These are phyloP conservation scores for Talaromyces trachyspermus DNA, from an alignment of 495 filamentous ascomycete genomes.

Conservation along the genomic window DNA sequence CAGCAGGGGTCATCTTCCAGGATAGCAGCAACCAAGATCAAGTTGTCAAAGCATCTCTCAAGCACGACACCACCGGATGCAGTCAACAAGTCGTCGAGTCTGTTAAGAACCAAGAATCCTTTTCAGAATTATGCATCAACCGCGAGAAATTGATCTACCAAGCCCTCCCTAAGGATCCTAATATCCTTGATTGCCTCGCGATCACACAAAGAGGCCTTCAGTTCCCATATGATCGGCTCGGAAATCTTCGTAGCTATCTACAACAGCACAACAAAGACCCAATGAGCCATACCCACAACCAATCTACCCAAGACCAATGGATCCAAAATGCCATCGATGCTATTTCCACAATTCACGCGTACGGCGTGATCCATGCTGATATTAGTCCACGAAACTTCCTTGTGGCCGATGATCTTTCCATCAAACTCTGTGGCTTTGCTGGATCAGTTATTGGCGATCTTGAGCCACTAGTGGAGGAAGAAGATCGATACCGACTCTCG, in stretches of 20 bases:
- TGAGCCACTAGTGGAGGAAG: constrained; percentile 8
- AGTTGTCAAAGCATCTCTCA: constrained; percentile 12
- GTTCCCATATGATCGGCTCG: constrained; percentile 8
- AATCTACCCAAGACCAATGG: too few species aligned
- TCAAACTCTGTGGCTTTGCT: constrained; percentile 24
- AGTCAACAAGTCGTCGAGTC: constrained; percentile 3
- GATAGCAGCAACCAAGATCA: not conserved
- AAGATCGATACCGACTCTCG: constrained; percentile 11
- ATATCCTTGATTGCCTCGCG: constrained; percentile 15
- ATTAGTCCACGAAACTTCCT: constrained; percentile 26
- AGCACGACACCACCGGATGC: constrained; percentile 8
- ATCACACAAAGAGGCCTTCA: constrained; percentile 10
- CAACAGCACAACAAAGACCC: constrained; percentile 3
- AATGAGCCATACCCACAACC: constrained; percentile 9
- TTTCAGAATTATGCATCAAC: constrained; percentile 5
- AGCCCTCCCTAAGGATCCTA: constrained; percentile 6
- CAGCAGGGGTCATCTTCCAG: constrained; percentile 7
- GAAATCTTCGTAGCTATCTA: constrained; percentile 14
- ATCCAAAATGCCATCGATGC: constrained; percentile 19
- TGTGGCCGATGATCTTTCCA: constrained; percentile 20
- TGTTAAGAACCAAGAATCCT: constrained; percentile 1
- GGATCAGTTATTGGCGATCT: constrained; percentile 11
- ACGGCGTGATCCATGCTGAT: constrained; percentile 22
- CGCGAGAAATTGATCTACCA: too few species aligned
- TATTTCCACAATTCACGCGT: constrained; percentile 16